Evolutionary conservation across 2,329 filamentous ascomycete genomes (phyloP).

Genomic region (Zalaria obscura): DNA sequence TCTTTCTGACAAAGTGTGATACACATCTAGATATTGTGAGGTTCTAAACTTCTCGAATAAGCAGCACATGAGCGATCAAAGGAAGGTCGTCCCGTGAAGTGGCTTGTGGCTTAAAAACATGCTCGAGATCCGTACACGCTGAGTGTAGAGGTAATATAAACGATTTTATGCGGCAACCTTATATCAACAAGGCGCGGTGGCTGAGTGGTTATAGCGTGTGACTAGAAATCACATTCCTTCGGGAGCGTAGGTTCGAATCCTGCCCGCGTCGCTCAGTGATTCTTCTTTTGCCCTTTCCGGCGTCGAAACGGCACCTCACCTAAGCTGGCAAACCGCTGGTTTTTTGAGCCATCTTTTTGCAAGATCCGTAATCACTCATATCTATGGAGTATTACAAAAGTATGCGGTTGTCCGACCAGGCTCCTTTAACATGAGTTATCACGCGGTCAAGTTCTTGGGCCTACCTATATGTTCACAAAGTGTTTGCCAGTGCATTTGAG

Average conservation of each 20-base stretch:
- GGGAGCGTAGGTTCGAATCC: conserved; percentile 16
- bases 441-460: too few relatives aligned
- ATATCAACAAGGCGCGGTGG: conserved; percentile 10
- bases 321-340: too few relatives aligned
- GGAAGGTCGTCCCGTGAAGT: too few relatives aligned
- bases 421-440: too few relatives aligned
- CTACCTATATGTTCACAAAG: too few relatives aligned
- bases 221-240: conserved; percentile 21
- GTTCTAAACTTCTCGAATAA: background rate
- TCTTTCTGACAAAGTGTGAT: background rate
- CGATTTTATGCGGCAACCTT: background rate
- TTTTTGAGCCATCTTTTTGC: too few relatives aligned
- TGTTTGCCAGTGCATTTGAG: too few relatives aligned
- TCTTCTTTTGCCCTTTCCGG: background rate
- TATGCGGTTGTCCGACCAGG: too few relatives aligned
- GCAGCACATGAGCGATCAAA: conserved; percentile 1
- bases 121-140: background rate
- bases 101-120: background rate
- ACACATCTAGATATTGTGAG: background rate
- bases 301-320: too few relatives aligned
- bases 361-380: too few relatives aligned
- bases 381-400: too few relatives aligned
- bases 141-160: background rate
- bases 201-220: conserved; percentile 18
- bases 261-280: conserved; percentile 10